Percentiles rank a stretch among this genome's conserved stretches.
phyloP scores from a whole-genome alignment of 371 early-diverging fungal species.

The Batkoa obscura region DNA sequence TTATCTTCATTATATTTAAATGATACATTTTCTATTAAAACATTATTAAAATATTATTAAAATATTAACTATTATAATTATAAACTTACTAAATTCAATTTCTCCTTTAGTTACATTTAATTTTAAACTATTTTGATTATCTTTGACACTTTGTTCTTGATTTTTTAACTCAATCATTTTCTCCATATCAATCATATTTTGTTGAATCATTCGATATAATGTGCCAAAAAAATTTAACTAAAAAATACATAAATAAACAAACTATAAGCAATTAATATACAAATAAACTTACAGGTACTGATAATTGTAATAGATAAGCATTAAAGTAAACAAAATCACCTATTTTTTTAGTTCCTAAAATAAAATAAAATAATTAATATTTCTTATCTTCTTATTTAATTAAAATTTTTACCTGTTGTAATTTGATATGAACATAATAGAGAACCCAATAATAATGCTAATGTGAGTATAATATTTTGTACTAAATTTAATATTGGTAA shows the following conservation, averaged over 20 bases:
- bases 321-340: constrained; percentile 80
- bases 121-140: constrained; percentile 15
- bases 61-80: neutral
- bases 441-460: constrained; percentile 54
- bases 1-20: constrained; percentile 31
- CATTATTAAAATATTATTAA: neutral
- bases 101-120: constrained; percentile 13
- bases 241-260: neutral
- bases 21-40: constrained; percentile 25
- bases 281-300: constrained; percentile 29
- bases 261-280: neutral
- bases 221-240: constrained; percentile 15
- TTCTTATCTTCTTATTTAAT: too few relatives aligned
- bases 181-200: constrained; percentile 57
- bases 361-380: too few relatives aligned
- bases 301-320: constrained; percentile 63
- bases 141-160: constrained; percentile 18
- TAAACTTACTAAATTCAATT: constrained; percentile 16
- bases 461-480: constrained; percentile 65
- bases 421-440: constrained; percentile 64
- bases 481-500: constrained; percentile 62
- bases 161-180: constrained; percentile 39
- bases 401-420: constrained; percentile 21
- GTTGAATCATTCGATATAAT: constrained; percentile 15
- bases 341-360: constrained; percentile 23